A percentile compares a stretch with the other conserved stretches of the same genome.
phyloP scores from a whole-genome alignment of 1,139 yeast genomes.

The Pichia sp. region DNA sequence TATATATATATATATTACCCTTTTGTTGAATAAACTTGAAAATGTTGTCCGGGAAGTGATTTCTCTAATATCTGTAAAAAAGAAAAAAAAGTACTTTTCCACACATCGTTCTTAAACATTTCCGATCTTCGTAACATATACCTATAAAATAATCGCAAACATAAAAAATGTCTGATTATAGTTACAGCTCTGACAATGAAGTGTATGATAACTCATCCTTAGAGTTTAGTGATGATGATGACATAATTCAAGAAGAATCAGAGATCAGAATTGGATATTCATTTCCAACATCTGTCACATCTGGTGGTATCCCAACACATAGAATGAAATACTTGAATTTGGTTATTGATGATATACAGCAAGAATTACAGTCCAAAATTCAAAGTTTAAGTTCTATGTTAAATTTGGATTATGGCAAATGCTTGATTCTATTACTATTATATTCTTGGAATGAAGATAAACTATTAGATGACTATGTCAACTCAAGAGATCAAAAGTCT shows the following conservation, averaged over 20 bases:
- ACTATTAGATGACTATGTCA: constrained; percentile 58
- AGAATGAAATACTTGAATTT: constrained; percentile 24
- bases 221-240: constrained; percentile 4
- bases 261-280: constrained; percentile 15
- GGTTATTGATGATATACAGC: constrained; percentile 25
- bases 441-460: constrained; percentile 73
- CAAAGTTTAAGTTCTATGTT: constrained; percentile 19
- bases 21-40: too few species aligned
- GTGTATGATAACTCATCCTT: constrained; percentile 5
- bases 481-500: constrained; percentile 37
- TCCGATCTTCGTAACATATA: too few species aligned
- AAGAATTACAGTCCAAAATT: constrained; percentile 17
- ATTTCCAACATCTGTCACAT: constrained; percentile 18
- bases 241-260: constrained; percentile 8
- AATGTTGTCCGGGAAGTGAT: too few species aligned
- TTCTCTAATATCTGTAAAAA: too few species aligned
- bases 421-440: constrained; percentile 44
- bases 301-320: constrained; percentile 22
- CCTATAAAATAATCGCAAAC: too few species aligned
- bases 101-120: too few species aligned
- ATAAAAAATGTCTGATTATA: background rate
- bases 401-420: constrained; percentile 26
- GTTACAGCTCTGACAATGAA: background rate
- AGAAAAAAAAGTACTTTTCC: too few species aligned
- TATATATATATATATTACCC: too few species aligned